A percentile compares a stretch with the other conserved stretches of the same genome.
phyloP scores from a whole-genome alignment of 1,284 basidiomycete genomes.

The Puccinia novopanici region DNA sequence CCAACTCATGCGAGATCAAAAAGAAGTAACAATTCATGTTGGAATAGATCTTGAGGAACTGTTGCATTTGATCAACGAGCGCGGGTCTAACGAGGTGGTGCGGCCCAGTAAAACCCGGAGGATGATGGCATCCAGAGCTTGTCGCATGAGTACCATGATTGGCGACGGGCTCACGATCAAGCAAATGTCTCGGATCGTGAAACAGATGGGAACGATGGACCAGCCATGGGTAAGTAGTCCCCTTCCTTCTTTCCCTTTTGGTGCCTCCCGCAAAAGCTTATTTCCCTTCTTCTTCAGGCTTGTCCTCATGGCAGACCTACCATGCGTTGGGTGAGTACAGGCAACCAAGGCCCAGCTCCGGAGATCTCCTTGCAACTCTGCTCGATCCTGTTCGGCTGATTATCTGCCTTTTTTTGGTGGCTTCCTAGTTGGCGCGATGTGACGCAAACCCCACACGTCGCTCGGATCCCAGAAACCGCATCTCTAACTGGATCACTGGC shows the following conservation, averaged over 20 bases:
- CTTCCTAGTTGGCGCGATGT: conserved; percentile 23
- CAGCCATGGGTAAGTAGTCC: conserved; percentile 76
- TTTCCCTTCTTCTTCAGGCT: conserved; percentile 64
- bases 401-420: neutral
- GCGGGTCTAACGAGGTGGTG: conserved; percentile 72
- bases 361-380: neutral
- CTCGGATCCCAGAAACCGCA: conserved; percentile 26
- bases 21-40: too few species aligned
- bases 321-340: conserved; percentile 67
- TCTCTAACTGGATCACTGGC: conserved; percentile 34
- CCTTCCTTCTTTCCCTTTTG: neutral
- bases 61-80: conserved; percentile 78
- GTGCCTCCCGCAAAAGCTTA: neutral
- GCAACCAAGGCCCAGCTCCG: neutral
- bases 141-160: conserved; percentile 93
- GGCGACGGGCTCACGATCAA: conserved; percentile 75
- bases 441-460: conserved; percentile 16
- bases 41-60: conserved; percentile 93
- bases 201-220: conserved; percentile 92
- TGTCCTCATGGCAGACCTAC: conserved; percentile 95
- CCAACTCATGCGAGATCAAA: neutral
- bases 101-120: conserved; percentile 86
- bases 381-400: neutral
- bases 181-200: conserved; percentile 85
- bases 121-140: conserved; percentile 96